A percentile compares a stretch with the other conserved stretches of the same genome.
phyloP scores from a whole-genome alignment of 495 filamentous ascomycete species.

The Rhypophila decipiens region DNA sequence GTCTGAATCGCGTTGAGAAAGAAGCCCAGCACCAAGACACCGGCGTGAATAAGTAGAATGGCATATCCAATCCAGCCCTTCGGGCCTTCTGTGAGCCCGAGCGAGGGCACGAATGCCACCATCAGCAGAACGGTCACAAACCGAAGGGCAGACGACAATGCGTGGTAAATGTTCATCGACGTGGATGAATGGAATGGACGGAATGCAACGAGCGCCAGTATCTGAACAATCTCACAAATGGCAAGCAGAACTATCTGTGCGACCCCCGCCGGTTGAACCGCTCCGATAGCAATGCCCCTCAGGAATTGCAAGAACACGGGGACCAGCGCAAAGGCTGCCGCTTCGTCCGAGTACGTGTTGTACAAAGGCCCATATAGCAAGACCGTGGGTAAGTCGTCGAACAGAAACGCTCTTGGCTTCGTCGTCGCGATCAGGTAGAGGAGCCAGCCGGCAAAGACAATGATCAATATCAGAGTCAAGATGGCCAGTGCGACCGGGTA shows the following conservation, averaged over 20 bases:
- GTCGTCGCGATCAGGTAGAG: constrained; percentile 72
- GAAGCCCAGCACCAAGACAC: constrained; percentile 88
- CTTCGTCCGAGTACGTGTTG: constrained; percentile 93
- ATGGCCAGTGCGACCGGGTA: constrained; percentile 67
- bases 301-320: constrained; percentile 77
- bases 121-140: constrained; percentile 76
- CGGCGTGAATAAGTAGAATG: constrained; percentile 78
- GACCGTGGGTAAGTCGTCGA: constrained; percentile 86
- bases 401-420: constrained; percentile 76
- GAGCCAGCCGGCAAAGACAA: constrained; percentile 71
- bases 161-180: constrained; percentile 97
- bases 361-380: constrained; percentile 92
- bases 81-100: constrained; percentile 66
- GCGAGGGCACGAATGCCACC: constrained; percentile 77
- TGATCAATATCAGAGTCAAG: constrained; percentile 61
- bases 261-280: constrained; percentile 85
- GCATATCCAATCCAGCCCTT: constrained; percentile 94
- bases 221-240: constrained; percentile 85
- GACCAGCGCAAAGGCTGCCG: constrained; percentile 74
- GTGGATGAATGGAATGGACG: constrained; percentile 84
- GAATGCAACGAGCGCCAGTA: constrained; percentile 84
- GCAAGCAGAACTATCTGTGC: constrained; percentile 87
- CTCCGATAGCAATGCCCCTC: constrained; percentile 86
- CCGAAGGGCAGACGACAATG: constrained; percentile 71
- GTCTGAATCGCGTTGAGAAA: constrained; percentile 89